phyloP scores from a whole-genome alignment of 257 asterid genomes.

The Lantana camara region DNA sequence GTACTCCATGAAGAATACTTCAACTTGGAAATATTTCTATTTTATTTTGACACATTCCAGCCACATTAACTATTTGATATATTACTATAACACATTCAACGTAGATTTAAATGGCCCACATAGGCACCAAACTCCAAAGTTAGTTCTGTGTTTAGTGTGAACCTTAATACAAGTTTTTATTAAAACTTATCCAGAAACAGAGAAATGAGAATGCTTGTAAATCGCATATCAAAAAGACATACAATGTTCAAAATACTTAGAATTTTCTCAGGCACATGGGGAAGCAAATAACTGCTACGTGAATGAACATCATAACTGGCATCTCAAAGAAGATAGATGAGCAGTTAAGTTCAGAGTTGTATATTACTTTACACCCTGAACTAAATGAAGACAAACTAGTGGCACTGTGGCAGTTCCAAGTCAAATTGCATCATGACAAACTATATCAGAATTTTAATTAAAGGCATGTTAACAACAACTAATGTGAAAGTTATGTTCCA shows the following conservation, averaged over 20 bases:
- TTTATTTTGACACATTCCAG: background rate
- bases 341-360: background rate
- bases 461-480: background rate
- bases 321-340: background rate
- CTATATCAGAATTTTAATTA: background rate
- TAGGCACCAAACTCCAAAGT: too few species aligned
- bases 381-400: background rate
- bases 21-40: background rate
- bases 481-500: conserved; percentile 4
- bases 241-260: background rate
- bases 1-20: background rate
- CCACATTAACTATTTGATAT: conserved; percentile 6
- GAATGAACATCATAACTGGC: background rate
- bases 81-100: background rate
- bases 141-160: too few species aligned
- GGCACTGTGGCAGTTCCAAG: background rate
- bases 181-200: background rate
- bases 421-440: background rate
- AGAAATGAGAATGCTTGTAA: background rate
- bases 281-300: background rate
- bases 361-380: background rate
- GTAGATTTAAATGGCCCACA: background rate
- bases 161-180: too few species aligned
- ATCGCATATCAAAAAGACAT: background rate
- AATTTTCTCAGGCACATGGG: background rate